phyloP scores from a whole-genome alignment of 73 alveolate species.

The Paramecium caudatum region DNA sequence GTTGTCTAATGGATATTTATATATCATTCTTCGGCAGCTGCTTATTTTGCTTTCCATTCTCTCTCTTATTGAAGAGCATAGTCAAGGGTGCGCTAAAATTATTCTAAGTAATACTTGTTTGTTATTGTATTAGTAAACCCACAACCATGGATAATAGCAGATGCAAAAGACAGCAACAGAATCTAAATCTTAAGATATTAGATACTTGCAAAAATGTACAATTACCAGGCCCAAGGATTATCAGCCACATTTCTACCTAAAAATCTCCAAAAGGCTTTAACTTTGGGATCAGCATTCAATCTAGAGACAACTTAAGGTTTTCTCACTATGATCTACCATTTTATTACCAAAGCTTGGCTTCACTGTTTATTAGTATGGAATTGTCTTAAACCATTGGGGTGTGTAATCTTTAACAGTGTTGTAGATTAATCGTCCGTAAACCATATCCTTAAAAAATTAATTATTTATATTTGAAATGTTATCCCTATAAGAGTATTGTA shows the following conservation, averaged over 20 bases:
- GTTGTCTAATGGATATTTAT: neutral
- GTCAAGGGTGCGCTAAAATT: constrained; percentile 41
- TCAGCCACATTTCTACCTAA: constrained; percentile 61
- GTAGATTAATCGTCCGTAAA: constrained; percentile 73
- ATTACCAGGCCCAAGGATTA: constrained; percentile 74
- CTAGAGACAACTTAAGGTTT: constrained; percentile 72
- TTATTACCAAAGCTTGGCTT: constrained; percentile 73
- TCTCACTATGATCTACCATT: constrained; percentile 21
- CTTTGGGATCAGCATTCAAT: constrained; percentile 70
- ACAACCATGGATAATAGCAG: constrained; percentile 63
- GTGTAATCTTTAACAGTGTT: constrained; percentile 72
- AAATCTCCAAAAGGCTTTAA: constrained; percentile 72
- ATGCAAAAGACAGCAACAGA: constrained; percentile 8
- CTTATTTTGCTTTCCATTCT: constrained; percentile 18
- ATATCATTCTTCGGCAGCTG: constrained; percentile 41
- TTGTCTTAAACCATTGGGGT: constrained; percentile 76
- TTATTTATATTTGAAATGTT: too few species aligned
- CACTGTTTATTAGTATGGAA: constrained; percentile 72
- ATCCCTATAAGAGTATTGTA: too few species aligned
- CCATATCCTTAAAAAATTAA: constrained; percentile 70
- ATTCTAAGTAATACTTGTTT: neutral
- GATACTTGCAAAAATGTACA: constrained; percentile 71
- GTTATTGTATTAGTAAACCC: constrained; percentile 59
- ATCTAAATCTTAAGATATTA: neutral
- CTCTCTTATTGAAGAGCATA: constrained; percentile 47